A percentile compares a stretch with the other conserved stretches of the same genome.
These are phyloP conservation scores for Dactylis glomerata DNA, from an alignment of 176 grass and related monocot genomes.

Conservation along the genomic window DNA sequence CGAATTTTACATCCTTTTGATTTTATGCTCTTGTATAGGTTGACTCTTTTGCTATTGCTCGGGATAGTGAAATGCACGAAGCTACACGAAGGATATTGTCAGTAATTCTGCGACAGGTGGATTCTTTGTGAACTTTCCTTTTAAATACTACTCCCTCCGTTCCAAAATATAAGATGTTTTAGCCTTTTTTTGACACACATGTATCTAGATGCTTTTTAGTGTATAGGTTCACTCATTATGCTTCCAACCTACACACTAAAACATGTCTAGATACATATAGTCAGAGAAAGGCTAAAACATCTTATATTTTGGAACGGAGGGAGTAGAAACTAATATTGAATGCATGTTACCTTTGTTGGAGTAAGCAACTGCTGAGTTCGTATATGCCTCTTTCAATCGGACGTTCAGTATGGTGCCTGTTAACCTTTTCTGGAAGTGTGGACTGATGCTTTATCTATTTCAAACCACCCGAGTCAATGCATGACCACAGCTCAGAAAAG, in stretches of 20 bases:
- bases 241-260: too few relatives aligned
- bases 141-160: too few relatives aligned
- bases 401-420: neutral
- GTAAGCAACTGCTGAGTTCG: slow-evolving; percentile 9
- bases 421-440: neutral
- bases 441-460: neutral
- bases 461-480: neutral
- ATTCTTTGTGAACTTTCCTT: slow-evolving; percentile 1
- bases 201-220: too few relatives aligned
- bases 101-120: slow-evolving; percentile 92
- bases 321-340: neutral
- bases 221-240: too few relatives aligned
- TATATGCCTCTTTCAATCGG: neutral
- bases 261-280: too few relatives aligned
- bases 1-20: neutral
- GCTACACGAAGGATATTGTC: slow-evolving; percentile 93
- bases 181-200: too few relatives aligned
- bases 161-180: too few relatives aligned
- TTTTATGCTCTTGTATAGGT: slow-evolving; percentile 46
- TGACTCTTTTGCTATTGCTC: slow-evolving; percentile 85
- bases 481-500: neutral
- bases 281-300: too few relatives aligned
- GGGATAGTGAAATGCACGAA: slow-evolving; percentile 97
- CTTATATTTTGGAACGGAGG: too few relatives aligned
- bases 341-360: neutral